phyloP scores from a whole-genome alignment of 2,329 filamentous ascomycete genomes.

The Chaetoscypha palmicola region DNA sequence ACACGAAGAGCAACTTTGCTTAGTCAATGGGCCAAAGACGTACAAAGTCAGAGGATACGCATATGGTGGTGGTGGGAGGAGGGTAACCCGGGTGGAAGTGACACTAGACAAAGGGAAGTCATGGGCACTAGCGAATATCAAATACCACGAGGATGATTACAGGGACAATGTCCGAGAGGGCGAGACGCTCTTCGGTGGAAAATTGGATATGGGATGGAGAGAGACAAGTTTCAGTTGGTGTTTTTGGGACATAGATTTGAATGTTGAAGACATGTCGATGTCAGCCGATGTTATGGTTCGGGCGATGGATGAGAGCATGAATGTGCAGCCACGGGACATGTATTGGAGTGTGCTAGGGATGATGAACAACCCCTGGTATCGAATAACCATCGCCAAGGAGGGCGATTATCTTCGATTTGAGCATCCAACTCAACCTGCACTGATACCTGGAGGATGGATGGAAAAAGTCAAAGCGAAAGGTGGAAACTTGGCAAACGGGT shows the following conservation, averaged over 20 bases:
- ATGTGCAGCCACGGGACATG: constrained; percentile 83
- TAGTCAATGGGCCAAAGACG: constrained; percentile 40
- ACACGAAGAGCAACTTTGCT: constrained; percentile 61
- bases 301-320: constrained; percentile 86
- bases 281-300: constrained; percentile 72
- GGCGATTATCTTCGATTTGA: constrained; percentile 64
- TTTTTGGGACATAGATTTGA: constrained; percentile 74
- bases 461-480: constrained; percentile 78
- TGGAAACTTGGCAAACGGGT: constrained; percentile 71
- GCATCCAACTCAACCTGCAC: constrained; percentile 76
- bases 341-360: constrained; percentile 94
- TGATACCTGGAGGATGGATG: constrained; percentile 86
- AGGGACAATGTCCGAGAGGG: constrained; percentile 51
- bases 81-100: constrained; percentile 75
- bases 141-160: constrained; percentile 82
- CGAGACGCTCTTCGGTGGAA: constrained; percentile 65
- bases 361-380: constrained; percentile 98
- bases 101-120: constrained; percentile 75
- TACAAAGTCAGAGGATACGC: constrained; percentile 77
- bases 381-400: constrained; percentile 68
- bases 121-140: constrained; percentile 70
- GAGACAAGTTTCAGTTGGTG: constrained; percentile 87
- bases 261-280: constrained; percentile 51
- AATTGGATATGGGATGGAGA: constrained; percentile 72
- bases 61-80: constrained; percentile 79